phyloP scores from a whole-genome alignment of 148 eudicot species.

The Chenopodium suecicum region DNA sequence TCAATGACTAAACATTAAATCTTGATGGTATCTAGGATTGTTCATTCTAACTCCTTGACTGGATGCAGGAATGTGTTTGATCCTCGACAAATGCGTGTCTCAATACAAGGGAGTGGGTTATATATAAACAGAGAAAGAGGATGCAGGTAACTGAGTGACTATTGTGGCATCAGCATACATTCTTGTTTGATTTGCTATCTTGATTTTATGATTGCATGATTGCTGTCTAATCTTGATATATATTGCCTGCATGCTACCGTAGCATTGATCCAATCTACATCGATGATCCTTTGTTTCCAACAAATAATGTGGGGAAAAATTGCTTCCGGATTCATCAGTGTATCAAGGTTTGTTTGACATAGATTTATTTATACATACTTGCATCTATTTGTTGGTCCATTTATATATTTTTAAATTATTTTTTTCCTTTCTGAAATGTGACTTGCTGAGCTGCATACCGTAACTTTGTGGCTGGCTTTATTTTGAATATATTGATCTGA shows the following conservation, averaged over 20 bases:
- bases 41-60: slow-evolving; percentile 9
- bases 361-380: slow-evolving; percentile 8
- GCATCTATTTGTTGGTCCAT: neutral
- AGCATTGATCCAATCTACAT: slow-evolving; percentile 96
- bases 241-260: slow-evolving; percentile 25
- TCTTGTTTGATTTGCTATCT: slow-evolving; percentile 15
- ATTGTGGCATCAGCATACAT: neutral
- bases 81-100: slow-evolving; percentile 97
- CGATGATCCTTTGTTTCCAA: slow-evolving; percentile 89
- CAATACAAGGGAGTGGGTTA: slow-evolving; percentile 90
- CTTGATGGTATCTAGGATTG: neutral
- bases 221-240: slow-evolving; percentile 14
- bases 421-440: too few species aligned
- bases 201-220: neutral
- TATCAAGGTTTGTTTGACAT: slow-evolving; percentile 59
- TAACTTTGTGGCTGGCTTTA: too few species aligned
- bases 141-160: slow-evolving; percentile 49
- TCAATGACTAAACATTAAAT: slow-evolving; percentile 1
- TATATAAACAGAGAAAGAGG: slow-evolving; percentile 93
- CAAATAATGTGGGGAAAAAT: slow-evolving; percentile 94
- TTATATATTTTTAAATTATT: neutral
- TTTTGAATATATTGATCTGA: too few species aligned
- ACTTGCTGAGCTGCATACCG: too few species aligned
- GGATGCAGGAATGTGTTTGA: slow-evolving; percentile 88
- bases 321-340: slow-evolving; percentile 98